Base-by-base conservation (phyloP, 768 basidiomycete species). In the Pholiota conissans region DNA sequence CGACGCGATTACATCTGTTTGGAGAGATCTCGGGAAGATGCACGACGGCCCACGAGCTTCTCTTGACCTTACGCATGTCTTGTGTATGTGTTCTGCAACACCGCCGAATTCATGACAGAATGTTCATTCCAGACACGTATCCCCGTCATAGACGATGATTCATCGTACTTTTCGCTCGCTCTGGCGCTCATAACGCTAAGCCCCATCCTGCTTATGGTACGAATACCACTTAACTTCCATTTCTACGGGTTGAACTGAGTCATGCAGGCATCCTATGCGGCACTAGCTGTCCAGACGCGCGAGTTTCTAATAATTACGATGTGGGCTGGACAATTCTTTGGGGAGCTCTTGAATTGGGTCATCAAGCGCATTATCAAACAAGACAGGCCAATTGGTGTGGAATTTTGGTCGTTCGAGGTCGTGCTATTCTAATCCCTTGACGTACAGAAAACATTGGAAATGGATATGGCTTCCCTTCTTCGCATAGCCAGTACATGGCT, bases 401-500 rank as follows among this genome's bases (percentile, higher is more conserved):
- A 42, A 20, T 7, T 47, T 51, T 11, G 42, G 16, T 49, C 26
- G 46, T 20, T 42, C n/a, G 32, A 13, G 35, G 3, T 13, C 26
- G 37, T 22, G 50, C 27, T 40, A 32, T 29, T 20, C 16, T 54
- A 30, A 22, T 47, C 42, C 37, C 14, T 48, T 47, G 35, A 47
- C 10, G 45, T 10, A 5, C 64, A 87, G 87, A 78, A 40, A 79
- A 77, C 55, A 69, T 84, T 47, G 87, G 86, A 18, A 80, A 80
- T 54, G 91, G 91, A 13, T 93, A 92, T 66, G 92, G 91, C 6
- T 93, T 93, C 63, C 92, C 92, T 0, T 93, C 91, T 0, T 92
- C 90, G 13, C 92, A 94, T 66, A 91, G 90, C 70, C 92, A 94
- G 71, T 92, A 87, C 69, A 93, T 94, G 92, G 92, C 85, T 14